Percentiles rank a stretch among this genome's conserved stretches.
Evolutionary conservation across 192 early-diverging fungal genomes (phyloP).

Genomic region (Coemansia interrupta): DNA sequence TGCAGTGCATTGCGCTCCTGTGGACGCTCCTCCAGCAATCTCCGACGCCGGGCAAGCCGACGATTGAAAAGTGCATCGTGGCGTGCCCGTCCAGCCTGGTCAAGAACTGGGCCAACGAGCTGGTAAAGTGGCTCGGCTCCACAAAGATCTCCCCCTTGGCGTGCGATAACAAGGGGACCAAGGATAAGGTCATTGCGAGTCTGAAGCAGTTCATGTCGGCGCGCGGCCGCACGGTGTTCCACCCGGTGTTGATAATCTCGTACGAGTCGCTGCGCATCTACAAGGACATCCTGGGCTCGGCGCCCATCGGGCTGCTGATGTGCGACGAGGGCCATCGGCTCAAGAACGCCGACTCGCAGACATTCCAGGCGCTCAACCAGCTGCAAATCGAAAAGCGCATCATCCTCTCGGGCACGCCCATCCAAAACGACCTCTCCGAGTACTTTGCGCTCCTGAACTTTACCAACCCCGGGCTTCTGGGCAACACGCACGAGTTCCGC

Average conservation of each 20-base stretch:
- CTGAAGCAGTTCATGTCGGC: slow-evolving; percentile 77
- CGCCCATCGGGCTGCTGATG: slow-evolving; percentile 85
- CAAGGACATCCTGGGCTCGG: slow-evolving; percentile 66
- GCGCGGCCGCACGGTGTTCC: slow-evolving; percentile 79
- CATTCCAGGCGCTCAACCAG: slow-evolving; percentile 75
- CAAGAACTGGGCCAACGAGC: slow-evolving; percentile 97
- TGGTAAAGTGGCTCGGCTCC: slow-evolving; percentile 91
- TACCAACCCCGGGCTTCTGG: slow-evolving; percentile 89
- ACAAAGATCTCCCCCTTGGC: slow-evolving; percentile 77
- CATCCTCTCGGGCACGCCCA: slow-evolving; percentile 95
- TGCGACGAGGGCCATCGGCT: slow-evolving; percentile 98
- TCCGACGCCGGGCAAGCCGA: slow-evolving; percentile 78
- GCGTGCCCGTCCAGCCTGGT: slow-evolving; percentile 94
- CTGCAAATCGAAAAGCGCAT: slow-evolving; percentile 88
- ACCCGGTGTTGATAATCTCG: slow-evolving; percentile 95
- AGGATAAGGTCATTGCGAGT: slow-evolving; percentile 76
- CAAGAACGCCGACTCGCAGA: slow-evolving; percentile 84
- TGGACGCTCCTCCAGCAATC: slow-evolving; percentile 97
- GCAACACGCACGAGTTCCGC: slow-evolving; percentile 83
- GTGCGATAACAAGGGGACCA: slow-evolving; percentile 85
- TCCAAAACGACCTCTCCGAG: slow-evolving; percentile 86
- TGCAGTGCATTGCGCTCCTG: slow-evolving; percentile 91
- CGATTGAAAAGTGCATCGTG: slow-evolving; percentile 95
- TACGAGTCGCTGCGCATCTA: slow-evolving; percentile 93
- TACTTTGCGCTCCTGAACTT: slow-evolving; percentile 95